Evolutionary conservation across 495 filamentous ascomycete species (phyloP).

Genomic region (Talaromyces liani): DNA sequence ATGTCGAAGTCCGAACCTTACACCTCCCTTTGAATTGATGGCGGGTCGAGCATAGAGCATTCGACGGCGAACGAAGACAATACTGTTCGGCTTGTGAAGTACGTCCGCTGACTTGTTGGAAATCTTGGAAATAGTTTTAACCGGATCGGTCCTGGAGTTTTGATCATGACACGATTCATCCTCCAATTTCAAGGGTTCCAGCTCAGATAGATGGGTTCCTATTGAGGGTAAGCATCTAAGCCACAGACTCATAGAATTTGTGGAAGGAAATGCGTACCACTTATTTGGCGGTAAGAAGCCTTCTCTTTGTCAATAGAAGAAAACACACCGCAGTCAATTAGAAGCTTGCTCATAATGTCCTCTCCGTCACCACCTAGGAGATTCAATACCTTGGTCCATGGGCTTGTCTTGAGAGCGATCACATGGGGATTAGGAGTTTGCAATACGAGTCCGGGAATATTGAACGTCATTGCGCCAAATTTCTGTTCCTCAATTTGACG

Average conservation of each 20-base stretch:
- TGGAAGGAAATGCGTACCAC: slow-evolving; percentile 44
- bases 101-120: not conserved
- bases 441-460: slow-evolving; percentile 46
- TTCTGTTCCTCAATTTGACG: slow-evolving; percentile 17
- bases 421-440: slow-evolving; percentile 64
- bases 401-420: slow-evolving; percentile 53
- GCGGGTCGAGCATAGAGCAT: slow-evolving; percentile 78
- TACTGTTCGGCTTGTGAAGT: slow-evolving; percentile 43
- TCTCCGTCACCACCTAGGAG: slow-evolving; percentile 74
- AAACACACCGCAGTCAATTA: slow-evolving; percentile 77
- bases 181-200: slow-evolving; percentile 23
- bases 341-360: slow-evolving; percentile 69
- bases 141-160: not conserved
- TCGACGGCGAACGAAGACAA: slow-evolving; percentile 71
- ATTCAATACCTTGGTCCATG: slow-evolving; percentile 65
- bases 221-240: not conserved
- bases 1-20: slow-evolving; percentile 68
- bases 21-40: slow-evolving; percentile 56
- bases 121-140: not conserved
- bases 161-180: not conserved
- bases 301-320: slow-evolving; percentile 47
- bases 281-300: slow-evolving; percentile 69
- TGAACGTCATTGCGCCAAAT: slow-evolving; percentile 23
- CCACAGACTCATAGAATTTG: not conserved
- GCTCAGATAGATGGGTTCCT: slow-evolving; percentile 30